Base-by-base conservation (phyloP, 2,329 filamentous ascomycete species). In the Alternaria sp. region DNA sequence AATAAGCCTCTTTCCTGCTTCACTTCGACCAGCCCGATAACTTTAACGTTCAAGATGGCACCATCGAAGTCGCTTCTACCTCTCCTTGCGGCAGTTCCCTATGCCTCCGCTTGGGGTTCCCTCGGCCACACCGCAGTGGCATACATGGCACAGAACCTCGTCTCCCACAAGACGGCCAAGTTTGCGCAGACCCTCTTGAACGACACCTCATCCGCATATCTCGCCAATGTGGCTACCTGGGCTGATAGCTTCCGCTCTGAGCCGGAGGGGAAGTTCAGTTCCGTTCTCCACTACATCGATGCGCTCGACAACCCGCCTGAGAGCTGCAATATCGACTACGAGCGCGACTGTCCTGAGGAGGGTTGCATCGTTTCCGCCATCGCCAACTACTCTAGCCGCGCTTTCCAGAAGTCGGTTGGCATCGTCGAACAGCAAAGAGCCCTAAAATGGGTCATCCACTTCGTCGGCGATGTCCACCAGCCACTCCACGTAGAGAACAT, bases 391-490 rank as follows among this genome's bases (percentile, higher is more conserved):
- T 84, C 80, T 15, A 75, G 71, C 11, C 79, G 80, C 37, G 80
- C 82, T 0, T 71, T 76, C n/a, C 65, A 74, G 50, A 70, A 66
- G 5, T 63, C 60, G 21, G 60, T 83, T 37, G 67, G 72, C 49
- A 66, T 70, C 8, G 65, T 61, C 18, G 77, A 83, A 67, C 75
- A 77, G 43, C 79, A 80, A 61, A 80, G 83, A 53, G 84, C 84
- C 0, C 71, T 87, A 20, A 81, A 82, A 60, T 87, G 84, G 76
- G 74, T 87, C 57, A 77, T 87, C 21, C 85, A 80, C 56, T 86
- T 87, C 71, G 80, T 96, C 11, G 87, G 92, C 60, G 93, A 97
- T 75, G 87, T 92, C 25, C 88, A 88, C 63, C 93, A 94, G 74
- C 92, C 91, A 0, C 82, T 96, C 53, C 87, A 88, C 69, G 83